Conservation (phyloP, 208 protist genomes). For the Trypanosoma vivax region DNA sequence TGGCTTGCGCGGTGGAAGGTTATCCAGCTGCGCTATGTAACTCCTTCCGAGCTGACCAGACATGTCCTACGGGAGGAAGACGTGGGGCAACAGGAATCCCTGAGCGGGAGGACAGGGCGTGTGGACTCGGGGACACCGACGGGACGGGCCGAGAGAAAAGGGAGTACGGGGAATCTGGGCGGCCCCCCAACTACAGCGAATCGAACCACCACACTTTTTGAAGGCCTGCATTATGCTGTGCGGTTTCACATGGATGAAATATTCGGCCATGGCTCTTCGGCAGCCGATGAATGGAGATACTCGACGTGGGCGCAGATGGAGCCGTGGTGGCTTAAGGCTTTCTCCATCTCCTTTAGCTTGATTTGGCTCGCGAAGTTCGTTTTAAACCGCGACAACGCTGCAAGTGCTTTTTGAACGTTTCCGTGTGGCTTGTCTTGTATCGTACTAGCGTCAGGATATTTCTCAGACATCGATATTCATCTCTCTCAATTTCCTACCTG, state of each 20-base stretch:
- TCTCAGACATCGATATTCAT: no score
- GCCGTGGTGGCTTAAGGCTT: slow-evolving; percentile 9
- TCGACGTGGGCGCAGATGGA: slow-evolving; percentile 8
- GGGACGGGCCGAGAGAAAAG: not conserved
- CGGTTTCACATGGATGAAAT: slow-evolving; percentile 15
- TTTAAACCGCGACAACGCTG: not conserved
- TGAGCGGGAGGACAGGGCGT: no score
- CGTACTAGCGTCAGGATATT: no score
- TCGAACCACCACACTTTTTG: slow-evolving; percentile 4
- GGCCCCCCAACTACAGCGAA: no score
- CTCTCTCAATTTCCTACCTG: no score
- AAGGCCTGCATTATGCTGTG: slow-evolving; percentile 10
- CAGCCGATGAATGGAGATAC: not conserved
- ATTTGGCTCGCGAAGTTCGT: slow-evolving; percentile 5
- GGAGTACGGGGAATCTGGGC: not conserved
- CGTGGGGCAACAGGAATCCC: no score
- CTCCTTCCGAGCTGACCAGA: slow-evolving; percentile 14
- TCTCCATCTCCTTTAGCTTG: slow-evolving; percentile 1
- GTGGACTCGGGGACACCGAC: not conserved
- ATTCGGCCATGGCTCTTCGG: slow-evolving; percentile 8
- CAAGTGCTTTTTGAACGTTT: no score
- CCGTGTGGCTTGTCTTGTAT: no score
- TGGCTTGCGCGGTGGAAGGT: slow-evolving; percentile 8
- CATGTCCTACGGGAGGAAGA: no score
- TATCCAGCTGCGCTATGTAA: slow-evolving; percentile 21